A percentile compares a stretch with the other conserved stretches of the same genome.
Conservation (phyloP, 306 rosid genomes). For the Canavalia ensiformis region DNA sequence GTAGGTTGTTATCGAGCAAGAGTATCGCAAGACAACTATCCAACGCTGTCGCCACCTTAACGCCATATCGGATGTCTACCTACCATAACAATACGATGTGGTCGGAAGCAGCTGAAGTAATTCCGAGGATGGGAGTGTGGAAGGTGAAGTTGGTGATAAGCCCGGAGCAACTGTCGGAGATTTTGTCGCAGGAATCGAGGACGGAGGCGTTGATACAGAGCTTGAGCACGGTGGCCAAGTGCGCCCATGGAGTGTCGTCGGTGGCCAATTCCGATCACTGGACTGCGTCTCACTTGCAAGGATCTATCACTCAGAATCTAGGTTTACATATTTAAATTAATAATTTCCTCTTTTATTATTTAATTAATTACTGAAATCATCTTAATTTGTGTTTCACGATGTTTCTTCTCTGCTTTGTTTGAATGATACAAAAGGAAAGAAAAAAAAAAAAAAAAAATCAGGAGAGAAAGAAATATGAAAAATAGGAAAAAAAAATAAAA, state of each 20-base stretch:
- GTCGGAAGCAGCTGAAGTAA: constrained; percentile 53
- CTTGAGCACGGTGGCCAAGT: constrained; percentile 80
- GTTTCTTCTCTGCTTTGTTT: too few species aligned
- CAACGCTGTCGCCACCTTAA: neutral
- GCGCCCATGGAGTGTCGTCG: constrained; percentile 58
- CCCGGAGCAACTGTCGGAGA: constrained; percentile 72
- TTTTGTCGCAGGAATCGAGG: constrained; percentile 66
- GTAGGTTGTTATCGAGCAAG: neutral
- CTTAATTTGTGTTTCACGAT: too few species aligned
- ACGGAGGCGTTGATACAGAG: constrained; percentile 76
- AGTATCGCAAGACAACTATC: constrained; percentile 24
- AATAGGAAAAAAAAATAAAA: too few species aligned
- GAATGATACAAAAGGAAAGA: too few species aligned
- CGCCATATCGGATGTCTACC: constrained; percentile 74
- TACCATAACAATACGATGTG: constrained; percentile 47
- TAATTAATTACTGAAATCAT: too few species aligned
- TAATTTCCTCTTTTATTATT: too few species aligned
- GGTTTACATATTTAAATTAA: neutral
- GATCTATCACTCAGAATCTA: constrained; percentile 19
- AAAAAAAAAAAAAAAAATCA: too few species aligned
- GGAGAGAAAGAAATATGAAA: too few species aligned
- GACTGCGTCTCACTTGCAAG: constrained; percentile 66
- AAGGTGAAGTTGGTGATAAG: constrained; percentile 83
- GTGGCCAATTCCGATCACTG: constrained; percentile 61
- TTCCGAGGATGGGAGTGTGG: constrained; percentile 75